A percentile compares a stretch with the other conserved stretches of the same genome.
phyloP scores from a whole-genome alignment of 2,329 filamentous ascomycete species.

The Phoma sp. region DNA sequence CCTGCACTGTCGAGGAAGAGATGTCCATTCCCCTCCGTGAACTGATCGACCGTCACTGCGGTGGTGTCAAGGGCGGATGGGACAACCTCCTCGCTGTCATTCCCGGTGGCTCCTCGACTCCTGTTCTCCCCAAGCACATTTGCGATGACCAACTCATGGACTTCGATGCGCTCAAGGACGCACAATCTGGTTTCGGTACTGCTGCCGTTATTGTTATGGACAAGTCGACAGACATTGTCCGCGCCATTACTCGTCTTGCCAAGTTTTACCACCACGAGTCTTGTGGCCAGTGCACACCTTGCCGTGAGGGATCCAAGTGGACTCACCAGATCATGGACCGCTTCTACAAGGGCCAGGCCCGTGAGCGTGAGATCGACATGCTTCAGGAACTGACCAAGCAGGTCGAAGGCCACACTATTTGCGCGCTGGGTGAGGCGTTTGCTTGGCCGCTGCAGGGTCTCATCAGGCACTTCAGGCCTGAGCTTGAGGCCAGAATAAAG shows the following conservation, averaged over 20 bases:
- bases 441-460: constrained; percentile 98
- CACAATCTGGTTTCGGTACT: constrained; percentile 94
- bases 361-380: constrained; percentile 97
- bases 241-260: constrained; percentile 88
- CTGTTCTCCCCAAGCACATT: constrained; percentile 85
- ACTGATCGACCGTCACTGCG: constrained; percentile 97
- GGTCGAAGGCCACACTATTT: constrained; percentile 98
- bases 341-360: constrained; percentile 89
- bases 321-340: constrained; percentile 98
- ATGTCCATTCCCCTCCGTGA: constrained; percentile 98
- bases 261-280: constrained; percentile 99
- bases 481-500: constrained; percentile 89
- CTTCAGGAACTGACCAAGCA: constrained; percentile 99
- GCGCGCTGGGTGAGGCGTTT: constrained; percentile 95
- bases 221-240: constrained; percentile 94
- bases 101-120: constrained; percentile 94
- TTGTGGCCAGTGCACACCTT: constrained; percentile 99
- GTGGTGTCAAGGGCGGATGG: constrained; percentile 95
- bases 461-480: constrained; percentile 96
- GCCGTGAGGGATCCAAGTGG: constrained; percentile 98
- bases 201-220: constrained; percentile 99
- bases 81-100: constrained; percentile 96
- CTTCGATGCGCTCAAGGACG: constrained; percentile 97
- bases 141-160: constrained; percentile 99
- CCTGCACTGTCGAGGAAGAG: constrained; percentile 96